Conservation (phyloP, 1,284 basidiomycete species). For the Chondrostereum purpureum region DNA sequence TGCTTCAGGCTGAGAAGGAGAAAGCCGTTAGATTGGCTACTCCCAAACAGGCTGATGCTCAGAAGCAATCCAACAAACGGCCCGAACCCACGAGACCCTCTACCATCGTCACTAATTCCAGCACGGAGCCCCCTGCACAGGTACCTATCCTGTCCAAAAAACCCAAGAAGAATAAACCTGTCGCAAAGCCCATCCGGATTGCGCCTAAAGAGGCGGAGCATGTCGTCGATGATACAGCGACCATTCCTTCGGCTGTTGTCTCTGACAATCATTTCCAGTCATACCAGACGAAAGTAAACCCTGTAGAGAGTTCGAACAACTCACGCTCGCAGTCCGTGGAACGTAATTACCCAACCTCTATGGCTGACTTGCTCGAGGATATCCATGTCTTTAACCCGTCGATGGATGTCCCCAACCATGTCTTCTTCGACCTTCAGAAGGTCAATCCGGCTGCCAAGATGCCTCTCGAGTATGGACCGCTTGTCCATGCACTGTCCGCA, state of each 20-base stretch:
- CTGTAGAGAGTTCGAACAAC: slow-evolving; percentile 40
- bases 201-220: slow-evolving; percentile 50
- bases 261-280: slow-evolving; percentile 40
- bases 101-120: not conserved
- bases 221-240: slow-evolving; percentile 34
- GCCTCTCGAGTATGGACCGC: slow-evolving; percentile 72
- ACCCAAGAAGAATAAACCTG: slow-evolving; percentile 72
- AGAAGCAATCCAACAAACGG: slow-evolving; percentile 12
- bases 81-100: slow-evolving; percentile 15
- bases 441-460: slow-evolving; percentile 67
- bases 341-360: slow-evolving; percentile 38
- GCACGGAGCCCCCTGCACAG: slow-evolving; percentile 30
- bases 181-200: slow-evolving; percentile 51
- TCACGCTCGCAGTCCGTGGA: slow-evolving; percentile 60
- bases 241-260: slow-evolving; percentile 35
- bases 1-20: slow-evolving; percentile 23
- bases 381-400: slow-evolving; percentile 53
- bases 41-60: slow-evolving; percentile 19
- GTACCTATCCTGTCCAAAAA: slow-evolving; percentile 71
- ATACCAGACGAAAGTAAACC: slow-evolving; percentile 27
- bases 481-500: slow-evolving; percentile 78
- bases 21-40: slow-evolving; percentile 24
- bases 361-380: slow-evolving; percentile 59
- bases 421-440: slow-evolving; percentile 67
- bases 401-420: slow-evolving; percentile 59